Conservation (phyloP, 2,329 filamentous ascomycete genomes). For the Beauveria scarabaeidicola region DNA sequence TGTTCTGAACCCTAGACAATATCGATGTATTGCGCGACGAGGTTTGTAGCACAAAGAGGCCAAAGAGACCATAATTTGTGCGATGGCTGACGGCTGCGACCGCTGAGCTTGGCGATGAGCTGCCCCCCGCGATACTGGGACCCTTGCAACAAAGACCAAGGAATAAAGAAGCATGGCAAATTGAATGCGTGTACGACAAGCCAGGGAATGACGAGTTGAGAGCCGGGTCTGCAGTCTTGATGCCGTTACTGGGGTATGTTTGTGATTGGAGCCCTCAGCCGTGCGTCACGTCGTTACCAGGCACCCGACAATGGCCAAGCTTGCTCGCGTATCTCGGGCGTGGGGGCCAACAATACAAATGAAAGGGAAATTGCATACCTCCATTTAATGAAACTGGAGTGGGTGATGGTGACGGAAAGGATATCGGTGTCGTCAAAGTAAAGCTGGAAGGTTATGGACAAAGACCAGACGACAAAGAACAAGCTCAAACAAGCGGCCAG, state of each 20-base stretch:
- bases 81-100: background rate
- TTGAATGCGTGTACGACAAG: background rate
- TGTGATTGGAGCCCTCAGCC: slow-evolving; percentile 7
- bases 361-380: slow-evolving; percentile 8
- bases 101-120: background rate
- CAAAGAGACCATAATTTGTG: slow-evolving; percentile 7
- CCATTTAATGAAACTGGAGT: slow-evolving; percentile 7
- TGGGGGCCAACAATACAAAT: background rate
- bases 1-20: background rate
- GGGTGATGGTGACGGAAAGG: background rate
- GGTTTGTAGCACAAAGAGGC: slow-evolving; percentile 10
- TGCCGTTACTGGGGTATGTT: slow-evolving; percentile 5
- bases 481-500: slow-evolving; percentile 13
- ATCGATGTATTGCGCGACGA: background rate
- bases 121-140: background rate
- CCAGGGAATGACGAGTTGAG: background rate
- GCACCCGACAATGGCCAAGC: background rate
- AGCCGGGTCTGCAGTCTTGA: background rate
- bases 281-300: slow-evolving; percentile 4
- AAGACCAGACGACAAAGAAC: slow-evolving; percentile 8
- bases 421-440: background rate
- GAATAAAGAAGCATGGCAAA: background rate
- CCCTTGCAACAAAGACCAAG: background rate
- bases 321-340: background rate
- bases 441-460: background rate